Evolutionary conservation across 305 asterid genomes (phyloP).

Genomic region (Stenogyne calaminthoides): DNA sequence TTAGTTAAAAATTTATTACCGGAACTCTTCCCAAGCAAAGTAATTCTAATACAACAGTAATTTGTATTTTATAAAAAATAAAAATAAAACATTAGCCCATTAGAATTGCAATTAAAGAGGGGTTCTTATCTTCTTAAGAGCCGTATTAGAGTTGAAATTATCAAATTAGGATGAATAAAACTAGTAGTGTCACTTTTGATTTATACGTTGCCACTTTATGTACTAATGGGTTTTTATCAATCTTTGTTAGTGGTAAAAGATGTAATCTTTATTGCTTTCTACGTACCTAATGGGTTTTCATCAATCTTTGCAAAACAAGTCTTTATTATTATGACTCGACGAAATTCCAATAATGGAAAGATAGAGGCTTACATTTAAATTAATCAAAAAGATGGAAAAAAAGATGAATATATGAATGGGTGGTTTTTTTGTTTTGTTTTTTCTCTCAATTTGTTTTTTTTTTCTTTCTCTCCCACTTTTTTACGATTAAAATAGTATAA

Average conservation of each 20-base stretch:
- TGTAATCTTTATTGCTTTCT: conserved; percentile 33
- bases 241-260: conserved; percentile 31
- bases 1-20: too few relatives aligned
- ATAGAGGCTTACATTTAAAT: background rate
- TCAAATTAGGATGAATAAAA: background rate
- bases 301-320: conserved; percentile 20
- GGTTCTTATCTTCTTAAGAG: conserved; percentile 26
- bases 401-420: background rate
- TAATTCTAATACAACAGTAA: too few relatives aligned
- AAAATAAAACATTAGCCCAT: background rate
- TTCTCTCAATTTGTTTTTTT: too few relatives aligned
- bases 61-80: too few relatives aligned
- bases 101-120: background rate
- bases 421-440: too few relatives aligned
- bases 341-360: conserved; percentile 21
- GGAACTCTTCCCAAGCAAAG: too few relatives aligned
- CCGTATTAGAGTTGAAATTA: conserved; percentile 24
- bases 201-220: conserved; percentile 32
- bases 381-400: too few relatives aligned
- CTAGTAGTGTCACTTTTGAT: conserved; percentile 37
- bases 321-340: background rate
- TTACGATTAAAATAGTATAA: background rate
- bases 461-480: too few relatives aligned
- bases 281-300: conserved; percentile 27
- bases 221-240: background rate